These are phyloP conservation scores for Trypanosoma caninum DNA, from an alignment of 208 protist genomes.

Conservation along the genomic window DNA sequence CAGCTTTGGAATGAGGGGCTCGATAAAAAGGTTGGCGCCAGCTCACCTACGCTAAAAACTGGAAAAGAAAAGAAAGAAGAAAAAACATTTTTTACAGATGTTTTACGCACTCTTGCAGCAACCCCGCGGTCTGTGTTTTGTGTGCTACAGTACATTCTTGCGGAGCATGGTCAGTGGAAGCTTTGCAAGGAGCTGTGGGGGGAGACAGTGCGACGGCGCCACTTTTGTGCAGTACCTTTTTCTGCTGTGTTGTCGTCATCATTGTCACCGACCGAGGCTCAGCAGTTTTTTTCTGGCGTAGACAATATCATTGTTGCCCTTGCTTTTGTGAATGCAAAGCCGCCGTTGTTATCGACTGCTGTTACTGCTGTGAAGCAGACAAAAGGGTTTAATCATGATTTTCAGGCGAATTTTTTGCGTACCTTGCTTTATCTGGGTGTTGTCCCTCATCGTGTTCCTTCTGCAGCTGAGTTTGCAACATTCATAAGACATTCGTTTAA, in stretches of 20 bases:
- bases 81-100: neutral
- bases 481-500: conserved; percentile 40
- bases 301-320: conserved; percentile 29
- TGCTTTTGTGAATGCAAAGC: conserved; percentile 30
- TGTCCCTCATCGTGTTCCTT: conserved; percentile 37
- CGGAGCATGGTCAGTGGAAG: conserved; percentile 52
- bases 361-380: neutral
- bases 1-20: conserved; percentile 21
- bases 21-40: neutral
- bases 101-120: neutral
- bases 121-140: neutral
- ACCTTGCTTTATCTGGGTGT: conserved; percentile 37
- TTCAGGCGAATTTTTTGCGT: conserved; percentile 21
- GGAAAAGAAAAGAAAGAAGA: neutral
- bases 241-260: neutral
- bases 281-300: neutral
- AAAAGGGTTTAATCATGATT: neutral
- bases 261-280: neutral
- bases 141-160: conserved; percentile 56
- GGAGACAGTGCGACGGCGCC: neutral
- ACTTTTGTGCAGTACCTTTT: neutral
- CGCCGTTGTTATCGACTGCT: neutral
- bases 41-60: neutral
- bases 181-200: conserved; percentile 15
- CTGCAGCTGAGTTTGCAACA: conserved; percentile 53